Base-by-base conservation (phyloP, 2,329 filamentous ascomycete species). In the Leptographium procerum region DNA sequence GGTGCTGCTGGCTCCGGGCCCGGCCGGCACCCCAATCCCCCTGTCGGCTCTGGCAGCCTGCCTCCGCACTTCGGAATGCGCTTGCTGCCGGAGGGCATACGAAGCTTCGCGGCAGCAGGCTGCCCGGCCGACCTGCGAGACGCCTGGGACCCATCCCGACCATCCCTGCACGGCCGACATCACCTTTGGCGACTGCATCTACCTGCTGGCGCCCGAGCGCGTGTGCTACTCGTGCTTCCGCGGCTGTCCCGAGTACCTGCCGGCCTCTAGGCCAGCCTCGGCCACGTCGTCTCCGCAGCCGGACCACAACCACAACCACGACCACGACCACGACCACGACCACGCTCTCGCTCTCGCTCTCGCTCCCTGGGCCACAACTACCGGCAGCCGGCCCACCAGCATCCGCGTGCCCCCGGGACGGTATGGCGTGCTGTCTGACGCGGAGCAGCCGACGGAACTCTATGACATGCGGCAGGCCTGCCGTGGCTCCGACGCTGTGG, bases 201-300 rank as follows among this genome's bases (percentile, higher is more conserved):
- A 63, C 58, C 58, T 63, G 14, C 55, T 63, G 19, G 31, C 54
- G 7, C 61, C 62, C 14, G 62, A 63, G 28, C 62, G 62, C 31
- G 55, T 63, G 4, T 63, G 62, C 59, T 63, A 63, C 52, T 5
- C 57, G 1, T 63, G 62, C 59, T 62, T 63, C 61, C 62, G 62
- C 19, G 54, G 59, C 8, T 57, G 55, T 29, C 59, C 59, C 33
- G 62, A 60, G 40, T 63, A 63, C 55, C 58, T 63, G 6, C 62
- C 62, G 10, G 57, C 60, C 4, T 54, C 58, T 8, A 57, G 43
- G 13, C 55, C 57, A 24, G 40, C 16, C 40, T 13, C 48, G n/a
- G 48, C 16, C 47, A 29, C 57, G 33, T 52, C 52, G 26, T 11
- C 40, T 7, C 13, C 36, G 29, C 11, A 26, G 19, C 29, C 52